A percentile compares a stretch with the other conserved stretches of the same genome.
These are phyloP conservation scores for Nidula microcarpa DNA, from an alignment of 768 basidiomycete genomes.

Conservation along the genomic window DNA sequence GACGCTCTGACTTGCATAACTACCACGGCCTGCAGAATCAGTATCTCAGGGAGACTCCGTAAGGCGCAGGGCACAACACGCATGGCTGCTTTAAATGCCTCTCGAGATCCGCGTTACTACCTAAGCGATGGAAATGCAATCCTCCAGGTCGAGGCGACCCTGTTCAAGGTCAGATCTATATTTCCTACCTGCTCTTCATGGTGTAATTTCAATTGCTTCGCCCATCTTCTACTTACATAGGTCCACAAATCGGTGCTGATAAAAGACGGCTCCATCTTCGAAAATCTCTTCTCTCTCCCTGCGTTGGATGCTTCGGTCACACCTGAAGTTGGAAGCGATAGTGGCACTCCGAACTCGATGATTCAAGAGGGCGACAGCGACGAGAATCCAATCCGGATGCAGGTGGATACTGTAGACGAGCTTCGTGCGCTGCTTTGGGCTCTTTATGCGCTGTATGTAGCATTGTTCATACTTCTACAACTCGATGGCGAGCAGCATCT, in stretches of 20 bases:
- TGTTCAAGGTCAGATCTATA: slow-evolving; percentile 1
- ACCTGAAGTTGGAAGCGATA: too few relatives aligned
- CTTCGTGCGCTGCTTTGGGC: slow-evolving; percentile 16
- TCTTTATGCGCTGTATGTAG: slow-evolving; percentile 38
- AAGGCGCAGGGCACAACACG: not conserved
- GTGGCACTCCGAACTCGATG: too few relatives aligned
- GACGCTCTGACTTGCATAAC: too few relatives aligned
- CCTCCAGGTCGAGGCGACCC: not conserved
- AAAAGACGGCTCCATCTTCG: slow-evolving; percentile 8
- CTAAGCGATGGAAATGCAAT: slow-evolving; percentile 1
- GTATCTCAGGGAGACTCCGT: too few relatives aligned
- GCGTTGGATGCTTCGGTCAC: not conserved
- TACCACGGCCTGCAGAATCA: too few relatives aligned
- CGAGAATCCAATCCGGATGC: slow-evolving; percentile 6
- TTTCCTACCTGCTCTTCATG: not conserved
- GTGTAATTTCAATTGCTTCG: not conserved
- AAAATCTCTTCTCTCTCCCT: slow-evolving; percentile 1
- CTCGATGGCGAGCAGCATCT: not conserved
- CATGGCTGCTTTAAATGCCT: not conserved
- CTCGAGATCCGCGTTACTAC: not conserved
- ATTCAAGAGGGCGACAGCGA: slow-evolving; percentile 5
- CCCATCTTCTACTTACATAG: not conserved
- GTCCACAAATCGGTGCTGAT: slow-evolving; percentile 3
- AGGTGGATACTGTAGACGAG: slow-evolving; percentile 6
- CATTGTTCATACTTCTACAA: not conserved